These are phyloP conservation scores for Saccharomycopsis fodiens DNA, from an alignment of 805 yeast species.

Conservation along the genomic window DNA sequence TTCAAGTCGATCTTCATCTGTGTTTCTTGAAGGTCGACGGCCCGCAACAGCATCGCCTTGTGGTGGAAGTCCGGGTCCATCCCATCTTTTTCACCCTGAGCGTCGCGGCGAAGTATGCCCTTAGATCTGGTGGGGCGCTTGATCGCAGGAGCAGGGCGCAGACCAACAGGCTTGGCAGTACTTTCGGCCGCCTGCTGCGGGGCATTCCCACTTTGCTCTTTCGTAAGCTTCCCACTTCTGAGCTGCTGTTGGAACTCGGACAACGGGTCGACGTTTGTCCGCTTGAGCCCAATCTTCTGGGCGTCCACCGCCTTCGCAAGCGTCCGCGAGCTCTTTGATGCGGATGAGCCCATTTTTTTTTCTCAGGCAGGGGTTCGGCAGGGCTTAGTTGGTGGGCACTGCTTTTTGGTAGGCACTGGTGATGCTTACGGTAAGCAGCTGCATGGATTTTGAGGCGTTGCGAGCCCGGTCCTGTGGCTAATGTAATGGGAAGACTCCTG, in stretches of 20 bases:
- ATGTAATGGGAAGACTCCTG: too few relatives aligned
- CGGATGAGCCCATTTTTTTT: constrained; percentile 20
- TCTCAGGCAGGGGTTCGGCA: background rate
- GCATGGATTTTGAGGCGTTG: too few relatives aligned
- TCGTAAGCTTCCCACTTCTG: constrained; percentile 1
- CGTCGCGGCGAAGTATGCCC: background rate
- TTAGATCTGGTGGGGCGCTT: background rate
- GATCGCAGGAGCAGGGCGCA: too few relatives aligned
- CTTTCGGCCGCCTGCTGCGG: too few relatives aligned
- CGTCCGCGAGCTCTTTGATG: constrained; percentile 13
- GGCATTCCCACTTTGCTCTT: background rate
- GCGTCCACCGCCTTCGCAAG: constrained; percentile 10
- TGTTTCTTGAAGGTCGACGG: constrained; percentile 12
- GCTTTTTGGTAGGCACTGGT: too few relatives aligned
- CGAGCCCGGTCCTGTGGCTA: too few relatives aligned
- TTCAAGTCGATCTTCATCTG: constrained; percentile 13
- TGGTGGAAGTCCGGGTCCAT: constrained; percentile 12
- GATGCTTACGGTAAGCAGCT: too few relatives aligned
- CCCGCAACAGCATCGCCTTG: constrained; percentile 18
- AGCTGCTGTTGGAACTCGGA: constrained; percentile 1
- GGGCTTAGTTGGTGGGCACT: background rate
- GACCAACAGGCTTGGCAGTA: too few relatives aligned
- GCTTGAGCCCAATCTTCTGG: constrained; percentile 1
- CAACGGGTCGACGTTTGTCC: constrained; percentile 12
- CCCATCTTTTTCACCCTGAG: constrained; percentile 15